A percentile compares a stretch with the other conserved stretches of the same genome.
Evolutionary conservation across 2,329 filamentous ascomycete genomes (phyloP).

Genomic region (Harringtonia lauricola): DNA sequence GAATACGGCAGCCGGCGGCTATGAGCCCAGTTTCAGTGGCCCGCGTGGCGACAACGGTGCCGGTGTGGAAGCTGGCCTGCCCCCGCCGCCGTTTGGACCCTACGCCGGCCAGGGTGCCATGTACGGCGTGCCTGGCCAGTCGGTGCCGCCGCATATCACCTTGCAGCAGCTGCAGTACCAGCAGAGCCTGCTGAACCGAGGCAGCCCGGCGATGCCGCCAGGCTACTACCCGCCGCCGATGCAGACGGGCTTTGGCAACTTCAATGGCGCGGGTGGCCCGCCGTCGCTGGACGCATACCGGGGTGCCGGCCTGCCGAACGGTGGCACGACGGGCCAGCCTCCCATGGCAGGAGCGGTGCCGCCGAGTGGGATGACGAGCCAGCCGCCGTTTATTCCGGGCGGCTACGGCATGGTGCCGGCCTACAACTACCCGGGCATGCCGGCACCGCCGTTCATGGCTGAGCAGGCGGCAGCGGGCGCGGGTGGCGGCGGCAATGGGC

Average conservation of each 20-base stretch:
- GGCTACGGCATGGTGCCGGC: slow-evolving; percentile 34
- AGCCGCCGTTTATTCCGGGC: slow-evolving; percentile 31
- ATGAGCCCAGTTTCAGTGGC: slow-evolving; percentile 39
- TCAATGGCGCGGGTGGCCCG: slow-evolving; percentile 31
- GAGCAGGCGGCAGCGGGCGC: slow-evolving; percentile 44
- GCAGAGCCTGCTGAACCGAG: slow-evolving; percentile 44
- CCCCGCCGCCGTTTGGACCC: slow-evolving; percentile 4
- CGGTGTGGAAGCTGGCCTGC: slow-evolving; percentile 6
- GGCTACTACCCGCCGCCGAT: slow-evolving; percentile 45
- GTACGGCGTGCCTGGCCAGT: slow-evolving; percentile 6
- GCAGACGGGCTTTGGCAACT: slow-evolving; percentile 45
- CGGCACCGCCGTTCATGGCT: slow-evolving; percentile 40
- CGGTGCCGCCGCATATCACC: slow-evolving; percentile 25
- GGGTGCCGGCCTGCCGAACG: slow-evolving; percentile 37
- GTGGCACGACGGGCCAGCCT: slow-evolving; percentile 30
- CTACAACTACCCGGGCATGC: slow-evolving; percentile 32
- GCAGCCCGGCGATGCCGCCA: slow-evolving; percentile 41
- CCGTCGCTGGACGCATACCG: slow-evolving; percentile 42
- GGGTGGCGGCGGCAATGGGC: slow-evolving; percentile 40
- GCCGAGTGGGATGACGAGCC: slow-evolving; percentile 22
- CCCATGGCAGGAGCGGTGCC: too few relatives aligned
- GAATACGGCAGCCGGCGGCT: slow-evolving; percentile 31
- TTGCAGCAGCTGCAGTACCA: slow-evolving; percentile 38
- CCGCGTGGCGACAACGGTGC: slow-evolving; percentile 44
- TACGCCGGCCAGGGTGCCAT: slow-evolving; percentile 5